These are phyloP conservation scores for Psidium guajava DNA, from an alignment of 345 rosid genomes.

Conservation along the genomic window DNA sequence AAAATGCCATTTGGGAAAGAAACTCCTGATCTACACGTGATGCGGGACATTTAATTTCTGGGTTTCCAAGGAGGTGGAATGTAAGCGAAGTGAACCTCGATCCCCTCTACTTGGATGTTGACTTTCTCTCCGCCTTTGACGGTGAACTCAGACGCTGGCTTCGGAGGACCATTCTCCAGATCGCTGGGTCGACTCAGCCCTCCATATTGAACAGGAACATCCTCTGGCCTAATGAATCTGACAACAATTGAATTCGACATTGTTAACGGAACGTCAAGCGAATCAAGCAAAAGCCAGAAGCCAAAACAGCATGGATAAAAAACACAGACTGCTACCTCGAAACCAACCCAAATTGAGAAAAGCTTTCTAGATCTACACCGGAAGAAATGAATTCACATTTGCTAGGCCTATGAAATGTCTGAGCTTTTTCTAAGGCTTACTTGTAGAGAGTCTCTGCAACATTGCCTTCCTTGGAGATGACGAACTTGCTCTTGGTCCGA, in stretches of 20 bases:
- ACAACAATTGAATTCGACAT: not conserved
- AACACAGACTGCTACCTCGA: not conserved
- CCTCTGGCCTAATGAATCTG: conserved; percentile 88
- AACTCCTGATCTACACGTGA: not conserved
- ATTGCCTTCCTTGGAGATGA: conserved; percentile 79
- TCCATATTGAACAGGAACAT: conserved; percentile 85
- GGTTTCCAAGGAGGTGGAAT: not conserved
- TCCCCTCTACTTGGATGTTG: conserved; percentile 94
- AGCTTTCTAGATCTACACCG: not conserved
- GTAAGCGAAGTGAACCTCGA: conserved; percentile 46
- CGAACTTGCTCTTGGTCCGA: conserved; percentile 94
- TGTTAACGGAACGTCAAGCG: not conserved
- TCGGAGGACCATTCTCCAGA: conserved; percentile 47
- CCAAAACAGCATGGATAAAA: not conserved
- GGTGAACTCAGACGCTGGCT: conserved; percentile 84
- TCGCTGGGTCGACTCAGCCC: conserved; percentile 73
- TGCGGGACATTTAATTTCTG: not conserved
- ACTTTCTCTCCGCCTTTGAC: conserved; percentile 96
- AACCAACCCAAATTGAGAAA: not conserved
- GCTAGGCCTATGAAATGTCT: not conserved
- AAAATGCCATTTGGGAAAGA: not conserved
- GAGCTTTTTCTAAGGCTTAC: conserved; percentile 14
- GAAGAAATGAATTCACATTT: not conserved
- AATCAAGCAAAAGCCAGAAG: not conserved
- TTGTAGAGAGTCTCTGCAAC: conserved; percentile 95